A percentile compares a stretch with the other conserved stretches of the same genome.
Conservation (phyloP, 2,329 filamentous ascomycete species). For the Venturia aucupariae region DNA sequence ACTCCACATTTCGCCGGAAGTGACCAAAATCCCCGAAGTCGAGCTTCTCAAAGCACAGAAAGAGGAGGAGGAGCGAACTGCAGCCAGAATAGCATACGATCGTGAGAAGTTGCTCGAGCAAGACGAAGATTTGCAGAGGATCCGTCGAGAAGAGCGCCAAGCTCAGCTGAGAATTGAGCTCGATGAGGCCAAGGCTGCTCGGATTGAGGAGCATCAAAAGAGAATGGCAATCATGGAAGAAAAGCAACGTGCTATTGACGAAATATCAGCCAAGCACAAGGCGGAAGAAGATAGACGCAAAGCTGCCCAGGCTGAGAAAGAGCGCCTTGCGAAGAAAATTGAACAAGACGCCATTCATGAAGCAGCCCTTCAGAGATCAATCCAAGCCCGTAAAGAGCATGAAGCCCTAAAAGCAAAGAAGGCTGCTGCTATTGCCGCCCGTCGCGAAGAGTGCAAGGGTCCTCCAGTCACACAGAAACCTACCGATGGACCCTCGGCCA, state of each 20-base stretch:
- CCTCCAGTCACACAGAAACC: background rate
- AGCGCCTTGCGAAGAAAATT: background rate
- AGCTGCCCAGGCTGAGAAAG: background rate
- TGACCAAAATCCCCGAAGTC: background rate
- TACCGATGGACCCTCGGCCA: background rate
- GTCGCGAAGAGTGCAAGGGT: background rate
- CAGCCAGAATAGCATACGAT: background rate
- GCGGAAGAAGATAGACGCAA: background rate
- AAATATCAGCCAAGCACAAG: background rate
- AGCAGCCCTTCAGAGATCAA: background rate
- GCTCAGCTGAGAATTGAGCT: background rate
- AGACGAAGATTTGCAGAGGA: constrained; percentile 1
- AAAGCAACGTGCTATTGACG: background rate
- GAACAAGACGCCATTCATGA: background rate
- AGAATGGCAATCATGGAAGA: background rate
- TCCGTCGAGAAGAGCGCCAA: background rate
- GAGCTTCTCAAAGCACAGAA: background rate
- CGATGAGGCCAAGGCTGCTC: constrained; percentile 3
- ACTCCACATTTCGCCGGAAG: background rate
- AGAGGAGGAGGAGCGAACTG: background rate
- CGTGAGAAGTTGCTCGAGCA: background rate
- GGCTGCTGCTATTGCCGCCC: background rate
- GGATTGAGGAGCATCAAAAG: background rate
- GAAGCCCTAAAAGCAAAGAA: background rate
- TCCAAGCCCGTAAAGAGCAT: background rate